These are phyloP conservation scores for Cardamine resedifolia DNA, from an alignment of 345 rosid genomes.

Conservation along the genomic window DNA sequence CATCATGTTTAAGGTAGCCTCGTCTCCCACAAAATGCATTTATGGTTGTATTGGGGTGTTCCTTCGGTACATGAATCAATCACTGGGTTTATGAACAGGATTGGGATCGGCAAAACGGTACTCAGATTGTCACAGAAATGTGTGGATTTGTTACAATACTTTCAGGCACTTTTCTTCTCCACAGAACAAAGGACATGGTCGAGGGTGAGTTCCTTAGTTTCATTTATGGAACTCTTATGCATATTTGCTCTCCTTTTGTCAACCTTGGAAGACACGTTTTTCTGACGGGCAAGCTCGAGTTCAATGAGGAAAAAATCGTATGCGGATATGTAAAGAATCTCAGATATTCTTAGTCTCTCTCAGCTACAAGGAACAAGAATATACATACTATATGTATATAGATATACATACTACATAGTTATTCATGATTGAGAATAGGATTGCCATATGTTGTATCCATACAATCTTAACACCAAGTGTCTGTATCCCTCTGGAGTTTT, in stretches of 20 bases:
- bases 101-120: constrained; percentile 83
- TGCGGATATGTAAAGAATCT: constrained; percentile 2
- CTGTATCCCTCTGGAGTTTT: neutral
- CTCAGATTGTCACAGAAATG: constrained; percentile 75
- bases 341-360: neutral
- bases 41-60: neutral
- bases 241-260: neutral
- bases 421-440: neutral
- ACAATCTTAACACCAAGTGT: neutral
- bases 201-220: constrained; percentile 48
- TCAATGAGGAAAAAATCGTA: neutral
- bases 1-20: constrained; percentile 86
- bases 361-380: neutral
- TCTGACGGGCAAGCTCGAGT: neutral
- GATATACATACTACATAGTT: neutral
- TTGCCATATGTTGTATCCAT: neutral
- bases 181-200: constrained; percentile 77
- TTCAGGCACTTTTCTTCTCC: constrained; percentile 84
- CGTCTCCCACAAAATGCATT: neutral
- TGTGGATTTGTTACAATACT: constrained; percentile 87
- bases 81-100: constrained; percentile 46
- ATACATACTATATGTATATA: neutral
- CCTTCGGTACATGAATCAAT: constrained; percentile 16
- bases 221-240: constrained; percentile 1
- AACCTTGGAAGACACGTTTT: neutral